Evolutionary conservation across 805 yeast genomes (phyloP), one percentile per base, ranked within the genome.

Genomic region (Yamadazyma akitaensis): DNA sequence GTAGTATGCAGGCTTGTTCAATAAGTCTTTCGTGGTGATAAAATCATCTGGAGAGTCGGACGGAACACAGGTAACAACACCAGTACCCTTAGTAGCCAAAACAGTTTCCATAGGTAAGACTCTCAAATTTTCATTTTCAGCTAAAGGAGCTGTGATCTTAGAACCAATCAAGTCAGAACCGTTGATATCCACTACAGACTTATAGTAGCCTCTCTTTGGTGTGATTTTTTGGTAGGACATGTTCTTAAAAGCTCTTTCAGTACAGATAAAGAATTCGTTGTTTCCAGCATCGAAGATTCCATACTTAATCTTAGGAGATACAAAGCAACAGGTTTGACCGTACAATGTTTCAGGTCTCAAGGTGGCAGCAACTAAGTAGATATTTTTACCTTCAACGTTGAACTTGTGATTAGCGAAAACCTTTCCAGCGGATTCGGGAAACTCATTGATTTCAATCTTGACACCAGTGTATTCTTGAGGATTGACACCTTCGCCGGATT

Each of bases 321-420:
- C 98, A 60, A 92, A 94, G 79, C 97, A 91, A 77, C 96, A 88
- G 5, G 97, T 88, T 76, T 94, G 98, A 53, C 97, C 98, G 62
- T 91, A 91, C 97, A 94, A 89, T 57, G 99, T 94, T 73, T 94
- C 99, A 28, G 99, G 97, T 73, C 99, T 84, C 62, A 94, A 81
- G 57, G 99, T 94, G 25, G 98, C 98, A 49, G 99, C 99, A 42
- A 94, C 89, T 51, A 94, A 75, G 72, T 65, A 89, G 25, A 90
- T 75, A 57, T 83, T 85, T 73, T 87, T 88, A 49, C 68, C 73
- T 21, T 64, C 56, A 24, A 70, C 47, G 47, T 73, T 76, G 43
- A 81, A 71, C 33, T 71, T 70, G 47, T 78, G 72, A 44, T 72
- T 73, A 42, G 71, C 71, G 39, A 75, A 71, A 34, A 73, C 64